These are phyloP conservation scores for Clavariopsis aquatica DNA, from an alignment of 495 filamentous ascomycete species.

Conservation along the genomic window DNA sequence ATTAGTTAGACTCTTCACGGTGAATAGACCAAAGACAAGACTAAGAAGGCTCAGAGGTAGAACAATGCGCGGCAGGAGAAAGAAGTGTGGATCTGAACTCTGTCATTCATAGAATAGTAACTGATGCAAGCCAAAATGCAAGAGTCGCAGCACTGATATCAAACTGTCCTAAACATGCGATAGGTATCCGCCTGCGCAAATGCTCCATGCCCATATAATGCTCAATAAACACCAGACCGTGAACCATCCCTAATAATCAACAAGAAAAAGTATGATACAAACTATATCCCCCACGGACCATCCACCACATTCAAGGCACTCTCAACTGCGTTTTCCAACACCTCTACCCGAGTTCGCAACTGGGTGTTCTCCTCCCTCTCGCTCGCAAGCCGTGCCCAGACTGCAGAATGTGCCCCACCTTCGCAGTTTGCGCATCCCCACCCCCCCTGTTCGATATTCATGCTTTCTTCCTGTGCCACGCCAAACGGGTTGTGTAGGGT, in stretches of 20 bases:
- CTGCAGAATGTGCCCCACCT: constrained; percentile 31
- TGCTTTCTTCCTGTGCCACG: constrained; percentile 21
- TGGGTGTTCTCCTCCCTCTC: constrained; percentile 38
- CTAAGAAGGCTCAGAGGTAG: no score
- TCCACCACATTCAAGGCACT: constrained; percentile 43
- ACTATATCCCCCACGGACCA: constrained; percentile 28
- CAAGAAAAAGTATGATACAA: neutral
- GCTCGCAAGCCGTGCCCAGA: constrained; percentile 34
- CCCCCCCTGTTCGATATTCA: constrained; percentile 26
- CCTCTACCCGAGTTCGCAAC: constrained; percentile 37
- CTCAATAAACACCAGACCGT: neutral
- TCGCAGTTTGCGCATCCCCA: constrained; percentile 39
- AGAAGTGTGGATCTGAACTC: no score
- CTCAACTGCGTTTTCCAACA: constrained; percentile 43
- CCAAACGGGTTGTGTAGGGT: constrained; percentile 29
- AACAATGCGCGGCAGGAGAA: no score
- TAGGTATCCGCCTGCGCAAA: neutral
- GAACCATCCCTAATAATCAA: neutral
- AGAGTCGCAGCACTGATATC: neutral
- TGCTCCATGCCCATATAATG: neutral
- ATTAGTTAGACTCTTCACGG: no score
- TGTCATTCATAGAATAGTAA: neutral
- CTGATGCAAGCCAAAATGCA: neutral
- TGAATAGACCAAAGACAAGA: no score
- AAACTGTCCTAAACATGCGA: neutral